Conservation (phyloP, 202 grass and related monocot species). For the Hordeum pubiflorum region DNA sequence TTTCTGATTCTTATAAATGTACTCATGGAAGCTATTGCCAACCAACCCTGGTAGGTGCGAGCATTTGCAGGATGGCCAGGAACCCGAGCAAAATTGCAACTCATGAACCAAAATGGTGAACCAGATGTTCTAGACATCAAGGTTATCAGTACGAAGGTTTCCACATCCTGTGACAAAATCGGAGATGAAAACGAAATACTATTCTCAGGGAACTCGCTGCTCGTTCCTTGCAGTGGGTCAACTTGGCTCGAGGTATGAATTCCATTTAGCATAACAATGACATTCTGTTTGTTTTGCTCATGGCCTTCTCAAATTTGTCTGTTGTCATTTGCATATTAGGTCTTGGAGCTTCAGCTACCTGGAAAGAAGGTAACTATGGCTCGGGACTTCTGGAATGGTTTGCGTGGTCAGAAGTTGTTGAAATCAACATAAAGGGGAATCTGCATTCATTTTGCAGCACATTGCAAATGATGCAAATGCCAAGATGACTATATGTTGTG, state of each 20-base stretch:
- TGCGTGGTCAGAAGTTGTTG: constrained; percentile 67
- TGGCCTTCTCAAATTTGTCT: not conserved
- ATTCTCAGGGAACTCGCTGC: constrained; percentile 61
- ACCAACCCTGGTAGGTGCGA: constrained; percentile 64
- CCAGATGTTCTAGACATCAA: constrained; percentile 58
- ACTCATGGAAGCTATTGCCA: constrained; percentile 34
- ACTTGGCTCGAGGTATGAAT: constrained; percentile 73
- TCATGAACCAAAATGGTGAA: constrained; percentile 42
- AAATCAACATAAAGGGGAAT: constrained; percentile 30
- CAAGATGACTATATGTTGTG: not conserved
- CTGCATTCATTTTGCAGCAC: not conserved
- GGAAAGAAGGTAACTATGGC: constrained; percentile 79
- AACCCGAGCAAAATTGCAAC: constrained; percentile 60
- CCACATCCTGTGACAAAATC: constrained; percentile 17
- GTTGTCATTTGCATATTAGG: constrained; percentile 20
- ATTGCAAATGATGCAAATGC: not conserved
- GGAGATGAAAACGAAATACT: constrained; percentile 47
- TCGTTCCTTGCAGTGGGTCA: constrained; percentile 58
- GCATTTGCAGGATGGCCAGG: constrained; percentile 97
- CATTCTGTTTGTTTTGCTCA: constrained; percentile 5
- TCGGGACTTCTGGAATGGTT: constrained; percentile 82
- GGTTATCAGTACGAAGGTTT: constrained; percentile 64
- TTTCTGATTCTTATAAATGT: constrained; percentile 16
- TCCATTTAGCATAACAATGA: not conserved
- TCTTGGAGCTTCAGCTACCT: constrained; percentile 72